phyloP scores from a whole-genome alignment of 805 yeast species.

The Metschnikowia arizonensis region DNA sequence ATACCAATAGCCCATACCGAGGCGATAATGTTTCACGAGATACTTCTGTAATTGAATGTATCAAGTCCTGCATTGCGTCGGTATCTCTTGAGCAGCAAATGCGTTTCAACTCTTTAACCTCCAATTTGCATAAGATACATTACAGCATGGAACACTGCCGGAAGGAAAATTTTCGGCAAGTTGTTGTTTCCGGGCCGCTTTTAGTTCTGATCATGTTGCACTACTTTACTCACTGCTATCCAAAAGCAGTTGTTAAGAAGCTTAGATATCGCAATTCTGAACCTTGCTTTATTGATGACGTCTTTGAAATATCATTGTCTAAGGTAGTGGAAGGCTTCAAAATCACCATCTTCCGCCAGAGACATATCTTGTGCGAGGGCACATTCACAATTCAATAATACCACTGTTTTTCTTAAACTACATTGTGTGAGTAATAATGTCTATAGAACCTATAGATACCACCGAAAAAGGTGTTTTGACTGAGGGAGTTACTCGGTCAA shows the following conservation, averaged over 20 bases:
- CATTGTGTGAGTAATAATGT: neutral
- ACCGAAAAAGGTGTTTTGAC: neutral
- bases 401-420: neutral
- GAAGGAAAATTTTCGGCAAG: constrained; percentile 55
- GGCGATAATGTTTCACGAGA: neutral
- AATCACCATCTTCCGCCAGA: constrained; percentile 4
- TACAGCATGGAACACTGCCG: constrained; percentile 55
- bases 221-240: constrained; percentile 32
- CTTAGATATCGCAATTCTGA: constrained; percentile 47
- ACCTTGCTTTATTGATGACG: constrained; percentile 47
- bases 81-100: constrained; percentile 46
- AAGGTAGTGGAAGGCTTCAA: neutral
- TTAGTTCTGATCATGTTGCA: constrained; percentile 56
- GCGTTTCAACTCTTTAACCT: constrained; percentile 70
- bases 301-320: constrained; percentile 8
- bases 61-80: neutral
- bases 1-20: constrained; percentile 44
- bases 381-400: neutral
- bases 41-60: neutral
- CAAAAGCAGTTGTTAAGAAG: constrained; percentile 18
- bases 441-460: neutral
- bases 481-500: constrained; percentile 37
- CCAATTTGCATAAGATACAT: constrained; percentile 84
- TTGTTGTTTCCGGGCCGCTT: constrained; percentile 81
- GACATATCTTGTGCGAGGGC: constrained; percentile 12